Base-by-base conservation (phyloP, 768 basidiomycete genomes). In the Boletus sensibilis region DNA sequence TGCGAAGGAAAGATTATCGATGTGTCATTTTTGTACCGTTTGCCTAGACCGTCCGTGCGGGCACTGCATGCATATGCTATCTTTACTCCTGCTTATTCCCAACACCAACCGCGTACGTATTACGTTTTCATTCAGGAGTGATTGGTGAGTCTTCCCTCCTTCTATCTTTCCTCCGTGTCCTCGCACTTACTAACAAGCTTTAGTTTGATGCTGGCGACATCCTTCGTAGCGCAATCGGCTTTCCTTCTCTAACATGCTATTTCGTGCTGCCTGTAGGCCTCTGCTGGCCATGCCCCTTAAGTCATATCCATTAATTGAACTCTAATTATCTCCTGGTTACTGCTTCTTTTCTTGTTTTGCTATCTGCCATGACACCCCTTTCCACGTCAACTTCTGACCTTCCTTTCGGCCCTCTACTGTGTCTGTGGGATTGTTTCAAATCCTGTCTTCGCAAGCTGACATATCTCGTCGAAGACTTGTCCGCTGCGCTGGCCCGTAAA, bases 301-400 rank as follows among this genome's bases (percentile, higher is more conserved):
- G n/a, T n/a, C 63, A 68, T 67, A 62, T 68, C 44, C 55, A 53
- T 61, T 59, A 20, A 68, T 68, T 64, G 67, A 67, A 67, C 66
- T 54, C 51, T 66, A 68, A 54, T 41, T 46, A 38, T 21, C 25
- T 43, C 48, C 40, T 53, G 50, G 38, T 43, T 18, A 21, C 31
- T 50, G 35, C 48, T 50, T 50, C 49, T 39, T n/a, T 50, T 29
- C 49, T 39, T 29, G 49, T 50, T 50, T 39, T 50, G 49, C 49
- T 50, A 50, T 50, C 49, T 38, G 13, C 35, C 35, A 38, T 18
- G 49, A 38, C 27, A 3, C 37, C 27, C 47, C 38, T 50, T 53
- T 49, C 60, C 54, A 18, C 50, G 52, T 56, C 56, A 0, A 29
- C 56, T 52, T 61, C 50, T 40, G 9, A 23, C 38, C 42, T 48